phyloP scores from a whole-genome alignment of 2,329 filamentous ascomycete genomes.

The Scopulariopsis brevicaulis region DNA sequence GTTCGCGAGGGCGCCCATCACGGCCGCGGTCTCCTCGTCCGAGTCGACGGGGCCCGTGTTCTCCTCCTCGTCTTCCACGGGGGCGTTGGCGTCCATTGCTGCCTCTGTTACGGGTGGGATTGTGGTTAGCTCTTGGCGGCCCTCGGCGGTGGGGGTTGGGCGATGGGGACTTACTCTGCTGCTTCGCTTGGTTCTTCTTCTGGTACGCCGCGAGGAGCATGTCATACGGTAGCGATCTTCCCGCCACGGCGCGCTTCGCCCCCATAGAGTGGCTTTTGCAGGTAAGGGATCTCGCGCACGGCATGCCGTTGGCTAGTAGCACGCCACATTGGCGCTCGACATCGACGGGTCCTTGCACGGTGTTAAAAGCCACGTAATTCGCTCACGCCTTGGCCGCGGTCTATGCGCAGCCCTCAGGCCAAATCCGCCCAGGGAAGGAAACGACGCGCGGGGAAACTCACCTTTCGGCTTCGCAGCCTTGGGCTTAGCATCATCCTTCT shows the following conservation, averaged over 20 bases:
- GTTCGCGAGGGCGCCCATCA: conserved; percentile 70
- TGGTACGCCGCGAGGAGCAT: conserved; percentile 82
- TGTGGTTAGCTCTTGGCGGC: conserved; percentile 6
- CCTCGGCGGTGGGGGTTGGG: neutral
- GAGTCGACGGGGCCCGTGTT: conserved; percentile 78
- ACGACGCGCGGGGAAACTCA: conserved; percentile 16
- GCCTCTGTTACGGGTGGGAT: conserved; percentile 50
- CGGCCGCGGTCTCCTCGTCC: conserved; percentile 83
- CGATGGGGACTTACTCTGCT: conserved; percentile 63
- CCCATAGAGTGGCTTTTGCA: conserved; percentile 97
- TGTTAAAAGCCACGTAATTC: neutral
- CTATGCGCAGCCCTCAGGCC: neutral
- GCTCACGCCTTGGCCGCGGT: neutral
- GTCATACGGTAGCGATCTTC: conserved; percentile 80
- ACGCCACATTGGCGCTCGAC: conserved; percentile 93
- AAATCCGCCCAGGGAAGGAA: neutral
- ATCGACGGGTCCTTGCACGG: conserved; percentile 63
- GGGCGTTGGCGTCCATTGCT: conserved; percentile 87
- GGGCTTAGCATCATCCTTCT: conserved; percentile 82
- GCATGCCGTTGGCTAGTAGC: conserved; percentile 69
- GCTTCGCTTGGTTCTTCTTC: conserved; percentile 97
- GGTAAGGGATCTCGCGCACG: conserved; percentile 78
- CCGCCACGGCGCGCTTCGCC: conserved; percentile 78
- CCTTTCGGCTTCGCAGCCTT: conserved; percentile 79
- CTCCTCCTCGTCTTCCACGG: conserved; percentile 76